Conservation (phyloP, 2,329 filamentous ascomycete genomes). For the Nakataea oryzae region DNA sequence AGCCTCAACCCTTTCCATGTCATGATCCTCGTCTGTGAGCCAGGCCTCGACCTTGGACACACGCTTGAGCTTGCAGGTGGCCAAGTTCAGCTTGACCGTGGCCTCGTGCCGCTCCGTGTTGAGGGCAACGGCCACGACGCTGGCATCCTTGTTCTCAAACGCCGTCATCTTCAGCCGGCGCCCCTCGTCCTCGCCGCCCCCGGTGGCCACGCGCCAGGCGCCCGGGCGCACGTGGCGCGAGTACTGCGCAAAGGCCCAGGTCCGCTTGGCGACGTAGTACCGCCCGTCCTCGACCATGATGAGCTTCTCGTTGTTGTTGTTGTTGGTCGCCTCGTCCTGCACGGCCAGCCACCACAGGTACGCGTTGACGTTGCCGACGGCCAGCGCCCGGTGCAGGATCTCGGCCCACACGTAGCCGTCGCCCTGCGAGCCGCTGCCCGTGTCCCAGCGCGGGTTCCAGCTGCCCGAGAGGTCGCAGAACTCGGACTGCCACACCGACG, state of each 20-base stretch:
- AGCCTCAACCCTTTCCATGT: too few relatives aligned
- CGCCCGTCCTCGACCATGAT: constrained; percentile 9
- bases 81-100: too few relatives aligned
- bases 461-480: constrained; percentile 28
- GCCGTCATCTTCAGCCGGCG: constrained; percentile 12
- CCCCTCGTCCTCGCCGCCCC: constrained; percentile 5
- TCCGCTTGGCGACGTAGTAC: constrained; percentile 10
- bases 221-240: constrained; percentile 10
- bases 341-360: constrained; percentile 32
- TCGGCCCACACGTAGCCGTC: constrained; percentile 38
- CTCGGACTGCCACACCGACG: constrained; percentile 36
- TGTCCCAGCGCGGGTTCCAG: constrained; percentile 11
- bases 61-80: too few relatives aligned
- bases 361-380: constrained; percentile 29
- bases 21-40: too few relatives aligned
- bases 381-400: constrained; percentile 30
- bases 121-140: too few relatives aligned
- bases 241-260: constrained; percentile 14
- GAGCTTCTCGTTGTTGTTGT: constrained; percentile 14
- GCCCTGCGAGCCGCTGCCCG: constrained; percentile 27
- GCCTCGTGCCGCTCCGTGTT: too few relatives aligned
- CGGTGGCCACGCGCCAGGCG: constrained; percentile 8
- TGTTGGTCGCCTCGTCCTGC: constrained; percentile 11
- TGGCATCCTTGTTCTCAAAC: constrained; percentile 11
- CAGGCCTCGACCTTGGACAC: too few relatives aligned